Conservation (phyloP, 2,329 filamentous ascomycete genomes). For the Cladosporium sp. region DNA sequence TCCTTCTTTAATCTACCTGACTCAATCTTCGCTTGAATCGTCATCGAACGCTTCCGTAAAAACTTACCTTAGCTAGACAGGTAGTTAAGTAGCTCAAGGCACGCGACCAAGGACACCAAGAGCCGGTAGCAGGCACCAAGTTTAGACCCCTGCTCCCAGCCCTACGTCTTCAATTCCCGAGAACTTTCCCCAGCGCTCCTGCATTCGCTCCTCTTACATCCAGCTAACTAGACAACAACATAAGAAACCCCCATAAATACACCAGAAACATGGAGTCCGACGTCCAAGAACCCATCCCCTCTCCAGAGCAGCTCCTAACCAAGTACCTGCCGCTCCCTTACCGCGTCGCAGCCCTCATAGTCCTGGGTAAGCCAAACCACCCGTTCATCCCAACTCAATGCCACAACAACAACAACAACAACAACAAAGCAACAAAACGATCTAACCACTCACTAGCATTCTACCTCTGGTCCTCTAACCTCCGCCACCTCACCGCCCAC, state of each 20-base stretch:
- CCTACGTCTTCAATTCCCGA: neutral
- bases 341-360: constrained; percentile 78
- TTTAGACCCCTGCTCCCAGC: neutral
- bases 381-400: neutral
- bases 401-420: neutral
- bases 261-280: constrained; percentile 9
- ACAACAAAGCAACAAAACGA: neutral
- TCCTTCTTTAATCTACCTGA: no score
- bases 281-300: neutral
- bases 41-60: no score
- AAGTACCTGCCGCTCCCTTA: constrained; percentile 83
- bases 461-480: constrained; percentile 92
- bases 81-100: no score
- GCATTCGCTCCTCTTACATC: neutral
- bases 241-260: neutral
- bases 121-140: neutral
- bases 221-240: neutral
- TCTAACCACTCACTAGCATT: constrained; percentile 58
- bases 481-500: constrained; percentile 74
- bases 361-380: constrained; percentile 62
- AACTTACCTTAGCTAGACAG: no score
- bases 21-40: no score
- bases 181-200: neutral
- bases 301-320: constrained; percentile 50
- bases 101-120: no score